Base-by-base conservation (phyloP, 164 flowering plant genomes). In the Vitis labrusca region DNA sequence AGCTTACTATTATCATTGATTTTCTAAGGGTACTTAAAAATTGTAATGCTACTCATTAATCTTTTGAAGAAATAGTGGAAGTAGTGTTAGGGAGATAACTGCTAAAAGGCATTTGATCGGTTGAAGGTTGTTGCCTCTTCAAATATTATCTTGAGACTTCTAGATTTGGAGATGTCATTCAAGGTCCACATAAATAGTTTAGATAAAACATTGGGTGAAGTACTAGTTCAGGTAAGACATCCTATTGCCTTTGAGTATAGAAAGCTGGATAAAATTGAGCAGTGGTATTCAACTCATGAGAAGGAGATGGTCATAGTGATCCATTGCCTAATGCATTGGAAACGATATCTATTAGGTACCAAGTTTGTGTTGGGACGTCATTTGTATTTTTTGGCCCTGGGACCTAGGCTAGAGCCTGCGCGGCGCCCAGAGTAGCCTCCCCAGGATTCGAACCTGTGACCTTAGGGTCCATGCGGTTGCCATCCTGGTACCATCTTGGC, bases 51-150 rank as follows among this genome's bases (percentile, higher is more conserved):
- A 9, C 27, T 55, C 3, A 66, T n/a, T 1, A 15, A 66, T 6
- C 16, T 54, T 29, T 16, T 66, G 8, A 53, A 37, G 15, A 66
- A 55, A 15, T 14, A 27, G 12, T 2, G 13, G 3, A 48, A 16
- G 12, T 65, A 8, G 68, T 13, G 2, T 27, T 30, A 9, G 68
- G 8, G 10, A 9, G 11, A 3, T 8, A 9, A 30, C 1, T 54
- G 61, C 48, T 51, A 66, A 5, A 32, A 66, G 5, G 69, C 69
- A 16, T 66, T 66, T n/a, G n/a, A 66, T 6, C 17, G 10, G 10
- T 9, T 55, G 4, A 66, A 66, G 23, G 0, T 37, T 6, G 51
- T 15, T 2, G 14, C n/a, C 15, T 15, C 27, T 1, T 2, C 11
- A 2, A 50, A 66, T 11, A 7, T 10, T 5, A 29, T 66, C 3